These are phyloP conservation scores for Picea abies DNA, from an alignment of 83 land plant species.

Conservation along the genomic window DNA sequence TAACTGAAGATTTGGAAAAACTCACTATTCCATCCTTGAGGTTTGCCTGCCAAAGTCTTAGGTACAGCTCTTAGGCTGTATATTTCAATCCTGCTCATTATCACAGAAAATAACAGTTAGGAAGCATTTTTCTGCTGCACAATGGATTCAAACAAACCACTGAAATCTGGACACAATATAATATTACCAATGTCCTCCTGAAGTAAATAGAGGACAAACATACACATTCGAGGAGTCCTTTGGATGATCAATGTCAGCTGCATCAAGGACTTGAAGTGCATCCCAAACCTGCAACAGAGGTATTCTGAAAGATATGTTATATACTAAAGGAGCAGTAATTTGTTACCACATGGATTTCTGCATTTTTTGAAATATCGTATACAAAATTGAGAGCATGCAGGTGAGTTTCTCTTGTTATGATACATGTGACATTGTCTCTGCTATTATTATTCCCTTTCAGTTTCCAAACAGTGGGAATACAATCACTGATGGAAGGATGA, in stretches of 20 bases:
- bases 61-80: constrained; percentile 44
- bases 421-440: neutral
- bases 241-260: constrained; percentile 50
- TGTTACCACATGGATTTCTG: neutral
- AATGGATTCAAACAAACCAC: neutral
- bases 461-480: neutral
- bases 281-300: constrained; percentile 47
- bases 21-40: constrained; percentile 63
- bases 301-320: neutral
- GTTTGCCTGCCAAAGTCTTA: constrained; percentile 48
- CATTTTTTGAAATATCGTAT: neutral
- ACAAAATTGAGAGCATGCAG: neutral
- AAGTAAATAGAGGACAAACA: neutral
- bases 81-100: constrained; percentile 39
- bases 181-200: neutral
- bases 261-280: constrained; percentile 57
- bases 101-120: neutral
- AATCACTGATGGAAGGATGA: neutral
- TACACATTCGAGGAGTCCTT: constrained; percentile 45
- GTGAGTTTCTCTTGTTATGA: neutral
- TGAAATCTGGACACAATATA: neutral
- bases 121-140: neutral
- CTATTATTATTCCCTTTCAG: neutral
- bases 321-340: neutral
- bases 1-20: neutral